These are phyloP conservation scores for Xerophyta viscosa DNA, from an alignment of 106 monocot species.

Conservation along the genomic window DNA sequence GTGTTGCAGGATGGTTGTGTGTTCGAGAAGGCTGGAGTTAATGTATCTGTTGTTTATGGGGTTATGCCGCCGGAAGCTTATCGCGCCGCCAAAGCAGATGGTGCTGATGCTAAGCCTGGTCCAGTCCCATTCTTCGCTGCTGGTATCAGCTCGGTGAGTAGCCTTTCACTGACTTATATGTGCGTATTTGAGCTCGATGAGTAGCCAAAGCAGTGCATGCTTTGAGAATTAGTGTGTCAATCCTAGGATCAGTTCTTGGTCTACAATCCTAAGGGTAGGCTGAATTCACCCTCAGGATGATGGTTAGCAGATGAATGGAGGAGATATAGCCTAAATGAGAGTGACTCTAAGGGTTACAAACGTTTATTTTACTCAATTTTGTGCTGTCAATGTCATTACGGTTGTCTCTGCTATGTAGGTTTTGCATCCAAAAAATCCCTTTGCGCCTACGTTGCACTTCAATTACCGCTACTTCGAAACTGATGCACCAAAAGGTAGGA, in stretches of 20 bases:
- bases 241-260: no score
- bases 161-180: no score
- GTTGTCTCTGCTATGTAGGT: conserved; percentile 36
- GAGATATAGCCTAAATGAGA: no score
- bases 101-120: conserved; percentile 38
- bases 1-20: conserved; percentile 88
- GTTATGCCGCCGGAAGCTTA: conserved; percentile 98
- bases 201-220: no score
- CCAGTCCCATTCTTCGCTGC: conserved; percentile 96
- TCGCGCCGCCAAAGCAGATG: conserved; percentile 70
- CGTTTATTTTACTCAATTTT: no score
- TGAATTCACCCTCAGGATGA: no score
- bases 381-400: not conserved
- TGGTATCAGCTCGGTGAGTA: conserved; percentile 89
- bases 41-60: conserved; percentile 98
- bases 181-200: no score
- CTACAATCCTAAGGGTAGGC: no score
- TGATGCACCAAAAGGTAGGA: conserved; percentile 85
- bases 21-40: conserved; percentile 98
- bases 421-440: conserved; percentile 97
- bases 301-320: no score
- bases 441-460: conserved; percentile 92
- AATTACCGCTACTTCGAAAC: conserved; percentile 93
- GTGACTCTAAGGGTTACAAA: no score
- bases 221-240: no score